Percentiles rank a stretch among this genome's conserved stretches.
These are phyloP conservation scores for Arctium minus DNA, from an alignment of 129 eudicot genomes.

Conservation along the genomic window DNA sequence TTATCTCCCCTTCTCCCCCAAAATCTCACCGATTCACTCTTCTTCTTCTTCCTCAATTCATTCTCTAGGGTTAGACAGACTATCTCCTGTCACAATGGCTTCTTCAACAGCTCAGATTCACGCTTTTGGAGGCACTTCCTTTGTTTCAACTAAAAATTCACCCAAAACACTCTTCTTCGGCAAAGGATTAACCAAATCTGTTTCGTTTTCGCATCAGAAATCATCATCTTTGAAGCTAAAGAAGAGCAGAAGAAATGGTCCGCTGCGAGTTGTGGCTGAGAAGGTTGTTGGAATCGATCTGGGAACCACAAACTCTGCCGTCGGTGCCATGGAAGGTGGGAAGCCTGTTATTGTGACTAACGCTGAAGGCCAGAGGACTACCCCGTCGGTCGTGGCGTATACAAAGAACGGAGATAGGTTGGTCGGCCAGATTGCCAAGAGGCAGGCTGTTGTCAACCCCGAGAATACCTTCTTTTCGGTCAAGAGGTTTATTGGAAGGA, in stretches of 20 bases:
- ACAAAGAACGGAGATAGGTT: slow-evolving; percentile 82
- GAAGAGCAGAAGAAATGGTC: slow-evolving; percentile 14
- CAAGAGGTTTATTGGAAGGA: slow-evolving; percentile 95
- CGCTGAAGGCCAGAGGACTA: slow-evolving; percentile 87
- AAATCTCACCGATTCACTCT: slow-evolving; percentile 6
- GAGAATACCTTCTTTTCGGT: slow-evolving; percentile 86
- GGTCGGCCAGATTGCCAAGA: slow-evolving; percentile 92
- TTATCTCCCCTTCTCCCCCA: slow-evolving; percentile 18
- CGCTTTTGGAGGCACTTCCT: slow-evolving; percentile 44
- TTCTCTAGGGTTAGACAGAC: background rate
- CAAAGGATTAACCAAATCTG: slow-evolving; percentile 28
- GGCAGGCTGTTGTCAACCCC: slow-evolving; percentile 94
- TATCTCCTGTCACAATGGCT: slow-evolving; percentile 39
- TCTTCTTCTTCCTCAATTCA: background rate
- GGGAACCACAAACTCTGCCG: slow-evolving; percentile 92
- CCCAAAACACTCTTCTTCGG: slow-evolving; percentile 58
- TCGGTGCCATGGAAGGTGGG: slow-evolving; percentile 97
- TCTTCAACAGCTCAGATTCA: slow-evolving; percentile 64
- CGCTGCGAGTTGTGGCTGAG: slow-evolving; percentile 63
- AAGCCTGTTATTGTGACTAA: slow-evolving; percentile 85
- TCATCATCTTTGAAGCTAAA: slow-evolving; percentile 36
- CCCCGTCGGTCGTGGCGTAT: slow-evolving; percentile 94
- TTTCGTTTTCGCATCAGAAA: slow-evolving; percentile 34
- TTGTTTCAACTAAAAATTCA: slow-evolving; percentile 17
- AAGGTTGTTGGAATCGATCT: slow-evolving; percentile 91